These are phyloP conservation scores for Wickerhamomyces pijperi DNA, from an alignment of 805 yeast genomes.

Conservation along the genomic window DNA sequence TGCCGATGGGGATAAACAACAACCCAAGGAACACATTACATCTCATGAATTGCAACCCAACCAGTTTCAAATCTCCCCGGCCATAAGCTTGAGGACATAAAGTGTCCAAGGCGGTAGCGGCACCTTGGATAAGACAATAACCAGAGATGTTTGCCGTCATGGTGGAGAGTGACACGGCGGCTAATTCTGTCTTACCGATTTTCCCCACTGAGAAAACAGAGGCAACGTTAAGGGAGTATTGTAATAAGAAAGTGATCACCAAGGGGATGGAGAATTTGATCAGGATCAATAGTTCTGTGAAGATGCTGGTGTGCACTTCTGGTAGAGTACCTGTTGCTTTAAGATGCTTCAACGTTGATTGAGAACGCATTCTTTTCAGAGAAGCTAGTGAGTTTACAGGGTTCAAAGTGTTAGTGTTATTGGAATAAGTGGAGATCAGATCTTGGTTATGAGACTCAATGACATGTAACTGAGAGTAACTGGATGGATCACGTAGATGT, in stretches of 20 bases:
- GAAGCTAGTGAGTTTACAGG: conserved; percentile 12
- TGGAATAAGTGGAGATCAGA: conserved; percentile 9
- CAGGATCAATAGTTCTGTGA: conserved; percentile 31
- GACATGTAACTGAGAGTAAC: conserved; percentile 3
- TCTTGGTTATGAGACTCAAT: conserved; percentile 7
- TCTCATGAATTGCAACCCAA: conserved; percentile 59
- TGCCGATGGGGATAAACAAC: conserved; percentile 41
- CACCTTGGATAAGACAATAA: conserved; percentile 64
- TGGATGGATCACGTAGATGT: conserved; percentile 12
- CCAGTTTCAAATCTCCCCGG: conserved; percentile 48
- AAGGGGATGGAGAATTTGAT: conserved; percentile 45
- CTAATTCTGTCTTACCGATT: conserved; percentile 58
- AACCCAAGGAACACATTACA: conserved; percentile 52
- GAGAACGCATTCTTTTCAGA: conserved; percentile 16
- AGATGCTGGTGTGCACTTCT: conserved; percentile 7
- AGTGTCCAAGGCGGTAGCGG: conserved; percentile 71
- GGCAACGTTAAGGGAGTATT: conserved; percentile 65
- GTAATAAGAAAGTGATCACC: conserved; percentile 55
- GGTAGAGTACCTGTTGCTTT: conserved; percentile 16
- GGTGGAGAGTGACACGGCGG: conserved; percentile 64
- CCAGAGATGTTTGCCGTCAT: conserved; percentile 76
- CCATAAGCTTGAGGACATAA: conserved; percentile 74
- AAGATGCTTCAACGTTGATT: conserved; percentile 15
- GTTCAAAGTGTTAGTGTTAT: conserved; percentile 8
- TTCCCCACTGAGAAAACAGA: conserved; percentile 71